phyloP scores from a whole-genome alignment of 2,329 filamentous ascomycete genomes.

The Colletotrichum coccodes region DNA sequence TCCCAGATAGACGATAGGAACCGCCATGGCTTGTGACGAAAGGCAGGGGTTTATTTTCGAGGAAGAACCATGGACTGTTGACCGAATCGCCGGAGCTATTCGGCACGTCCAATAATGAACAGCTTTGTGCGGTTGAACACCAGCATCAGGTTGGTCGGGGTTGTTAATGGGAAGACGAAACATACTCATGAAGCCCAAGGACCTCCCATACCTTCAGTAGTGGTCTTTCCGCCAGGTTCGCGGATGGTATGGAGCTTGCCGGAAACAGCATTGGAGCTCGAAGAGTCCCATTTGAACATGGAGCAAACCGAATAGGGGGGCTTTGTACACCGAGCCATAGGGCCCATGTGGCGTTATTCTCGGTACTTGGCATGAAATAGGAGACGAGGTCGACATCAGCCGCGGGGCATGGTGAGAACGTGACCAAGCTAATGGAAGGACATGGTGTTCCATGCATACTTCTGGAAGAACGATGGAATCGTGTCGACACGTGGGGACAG shows the following conservation, averaged over 20 bases:
- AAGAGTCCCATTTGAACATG: not conserved
- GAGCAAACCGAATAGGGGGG: no score
- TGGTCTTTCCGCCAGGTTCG: no score
- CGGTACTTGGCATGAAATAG: not conserved
- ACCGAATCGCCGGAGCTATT: not conserved
- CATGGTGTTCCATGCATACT: not conserved
- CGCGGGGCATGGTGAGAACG: not conserved
- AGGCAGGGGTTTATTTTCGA: no score
- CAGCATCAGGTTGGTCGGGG: no score
- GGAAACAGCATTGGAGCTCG: not conserved
- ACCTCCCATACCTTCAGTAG: not conserved
- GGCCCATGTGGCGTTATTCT: not conserved
- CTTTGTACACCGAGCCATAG: not conserved
- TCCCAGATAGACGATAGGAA: no score
- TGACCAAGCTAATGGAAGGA: not conserved
- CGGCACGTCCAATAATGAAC: not conserved
- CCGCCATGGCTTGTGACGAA: no score
- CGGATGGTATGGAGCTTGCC: not conserved
- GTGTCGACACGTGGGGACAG: conserved; percentile 1
- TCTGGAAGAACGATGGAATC: not conserved
- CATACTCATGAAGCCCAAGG: conserved; percentile 1
- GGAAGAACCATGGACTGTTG: not conserved
- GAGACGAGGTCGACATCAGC: not conserved
- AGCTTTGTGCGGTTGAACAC: not conserved
- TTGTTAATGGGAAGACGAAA: not conserved